A percentile compares a stretch with the other conserved stretches of the same genome.
Evolutionary conservation across 371 early-diverging fungal species (phyloP).

Genomic region (Mortierella sp.): DNA sequence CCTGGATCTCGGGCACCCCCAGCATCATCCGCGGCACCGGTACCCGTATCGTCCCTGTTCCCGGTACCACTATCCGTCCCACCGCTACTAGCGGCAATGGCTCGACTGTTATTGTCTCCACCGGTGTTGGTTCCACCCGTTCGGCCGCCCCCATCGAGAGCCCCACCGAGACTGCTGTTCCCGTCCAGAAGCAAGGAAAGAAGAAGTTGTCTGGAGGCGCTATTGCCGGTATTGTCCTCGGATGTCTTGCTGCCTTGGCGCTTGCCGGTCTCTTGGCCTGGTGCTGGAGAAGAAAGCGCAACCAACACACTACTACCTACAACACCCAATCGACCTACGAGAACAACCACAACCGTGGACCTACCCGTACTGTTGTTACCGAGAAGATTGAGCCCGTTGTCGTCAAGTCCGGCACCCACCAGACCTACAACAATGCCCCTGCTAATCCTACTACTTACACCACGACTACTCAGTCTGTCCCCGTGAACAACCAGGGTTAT

Average conservation of each 20-base stretch:
- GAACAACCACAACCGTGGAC: conserved; percentile 19
- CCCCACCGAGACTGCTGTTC: conserved; percentile 12
- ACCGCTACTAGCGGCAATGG: neutral
- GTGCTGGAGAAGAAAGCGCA: conserved; percentile 31
- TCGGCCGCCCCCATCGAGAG: conserved; percentile 16
- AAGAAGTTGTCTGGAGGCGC: conserved; percentile 27
- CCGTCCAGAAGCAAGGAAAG: neutral
- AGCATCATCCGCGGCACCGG: conserved; percentile 14
- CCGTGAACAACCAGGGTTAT: neutral
- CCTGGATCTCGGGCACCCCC: conserved; percentile 3
- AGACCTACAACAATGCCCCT: neutral
- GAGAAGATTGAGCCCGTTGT: conserved; percentile 58
- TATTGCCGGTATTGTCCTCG: conserved; percentile 40
- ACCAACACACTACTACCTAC: conserved; percentile 18
- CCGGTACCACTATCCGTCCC: neutral
- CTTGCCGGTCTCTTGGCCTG: conserved; percentile 21
- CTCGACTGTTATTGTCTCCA: conserved; percentile 1
- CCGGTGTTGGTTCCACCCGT: neutral
- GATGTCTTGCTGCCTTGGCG: conserved; percentile 18
- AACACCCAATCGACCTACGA: conserved; percentile 7
- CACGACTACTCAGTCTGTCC: conserved; percentile 3
- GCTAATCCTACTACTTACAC: conserved; percentile 1
- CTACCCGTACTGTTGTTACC: conserved; percentile 52
- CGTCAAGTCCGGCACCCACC: conserved; percentile 35
- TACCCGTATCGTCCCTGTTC: no score